Conservation (phyloP, 2,329 filamentous ascomycete genomes). For the Mollisia scopiformis region DNA sequence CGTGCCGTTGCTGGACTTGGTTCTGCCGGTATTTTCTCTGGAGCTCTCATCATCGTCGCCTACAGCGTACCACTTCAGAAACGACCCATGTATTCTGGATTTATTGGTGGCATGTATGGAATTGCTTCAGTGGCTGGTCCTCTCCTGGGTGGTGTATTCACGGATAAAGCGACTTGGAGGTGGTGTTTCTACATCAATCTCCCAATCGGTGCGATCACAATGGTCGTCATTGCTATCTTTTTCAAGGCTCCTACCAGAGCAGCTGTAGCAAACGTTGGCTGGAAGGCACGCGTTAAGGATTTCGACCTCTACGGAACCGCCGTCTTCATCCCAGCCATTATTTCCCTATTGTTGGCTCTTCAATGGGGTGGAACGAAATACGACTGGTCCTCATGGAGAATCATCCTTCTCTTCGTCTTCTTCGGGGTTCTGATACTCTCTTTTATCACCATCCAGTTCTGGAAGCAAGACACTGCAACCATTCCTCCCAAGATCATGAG, state of each 20-base stretch:
- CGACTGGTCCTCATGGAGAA: constrained; percentile 37
- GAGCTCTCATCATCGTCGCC: constrained; percentile 35
- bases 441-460: constrained; percentile 40
- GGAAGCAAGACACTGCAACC: constrained; percentile 43
- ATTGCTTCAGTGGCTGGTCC: constrained; percentile 38
- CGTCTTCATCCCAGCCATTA: constrained; percentile 40
- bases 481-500: constrained; percentile 43
- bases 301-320: constrained; percentile 41
- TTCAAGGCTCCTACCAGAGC: constrained; percentile 45
- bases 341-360: constrained; percentile 43
- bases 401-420: constrained; percentile 40
- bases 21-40: constrained; percentile 42
- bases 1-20: constrained; percentile 37
- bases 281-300: constrained; percentile 33
- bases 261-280: constrained; percentile 40
- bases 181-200: constrained; percentile 36
- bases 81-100: constrained; percentile 34
- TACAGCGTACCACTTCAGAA: constrained; percentile 32
- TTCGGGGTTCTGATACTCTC: constrained; percentile 34
- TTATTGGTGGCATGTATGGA: constrained; percentile 34
- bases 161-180: constrained; percentile 35
- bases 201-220: constrained; percentile 41
- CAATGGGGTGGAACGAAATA: constrained; percentile 44
- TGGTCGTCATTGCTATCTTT: constrained; percentile 43
- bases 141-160: constrained; percentile 37